Base-by-base conservation (phyloP, 805 yeast genomes). In the Saturnispora diversa region DNA sequence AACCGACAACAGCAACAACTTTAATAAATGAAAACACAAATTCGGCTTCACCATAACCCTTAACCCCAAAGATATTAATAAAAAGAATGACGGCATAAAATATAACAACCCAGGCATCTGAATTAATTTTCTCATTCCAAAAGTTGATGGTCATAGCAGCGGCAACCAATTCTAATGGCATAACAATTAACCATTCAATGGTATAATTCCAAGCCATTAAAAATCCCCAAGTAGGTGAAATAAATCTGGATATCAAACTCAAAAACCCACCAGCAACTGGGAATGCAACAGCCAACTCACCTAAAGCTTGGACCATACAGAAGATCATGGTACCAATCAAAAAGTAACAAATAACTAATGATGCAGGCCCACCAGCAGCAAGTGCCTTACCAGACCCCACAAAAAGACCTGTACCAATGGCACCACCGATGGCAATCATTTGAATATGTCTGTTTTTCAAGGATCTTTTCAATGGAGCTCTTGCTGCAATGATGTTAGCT, bases 371-470 rank as follows among this genome's bases (percentile, higher is more conserved):
- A 51, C 83, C 80, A 24, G 65, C 59, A 9, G 71, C 51, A 38
- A 81, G 59, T 1, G 82, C 69, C 9, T 67, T 59, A 40, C 82
- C 82, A 3, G 84, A 72, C 46, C 84, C 84, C 20, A 84, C 79
- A 43, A 84, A 75, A 33, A 84, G 65, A 47, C 88, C 92, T 3
- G 87, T 78, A 45, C 92, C 94, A 51, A 83, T 80, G 43, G 82
- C 71, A 19, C 86, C 85, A 44, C 87, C 88, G 45, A 81, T 68
- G 31, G 90, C 85, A 59, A 82, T 82, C 84, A 81, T 77, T 40
- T 78, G 76, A 49, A 82, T 59, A 53, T 82, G 87, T 49, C 86
- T 65, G 32, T 74, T 70, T 50, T 72, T 74, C 31, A 77, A 64
- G 2, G 64, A 55, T 42, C 79, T 60, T 24, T 68, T 54, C 44